Evolutionary conservation across 2,329 filamentous ascomycete species (phyloP).

Genomic region (Cadophora sp.): DNA sequence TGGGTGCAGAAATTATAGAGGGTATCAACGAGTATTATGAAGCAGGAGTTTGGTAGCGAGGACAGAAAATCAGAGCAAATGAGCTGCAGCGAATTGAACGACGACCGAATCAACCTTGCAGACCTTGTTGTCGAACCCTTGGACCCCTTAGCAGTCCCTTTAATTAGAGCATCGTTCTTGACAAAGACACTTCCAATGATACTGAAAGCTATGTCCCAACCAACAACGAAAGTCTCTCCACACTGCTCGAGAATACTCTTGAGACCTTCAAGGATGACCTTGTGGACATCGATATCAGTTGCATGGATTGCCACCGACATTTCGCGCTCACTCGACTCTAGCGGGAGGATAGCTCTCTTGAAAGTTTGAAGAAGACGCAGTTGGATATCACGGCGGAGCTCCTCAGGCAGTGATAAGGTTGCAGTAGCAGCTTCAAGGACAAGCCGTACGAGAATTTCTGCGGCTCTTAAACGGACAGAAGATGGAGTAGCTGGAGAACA

Average conservation of each 20-base stretch:
- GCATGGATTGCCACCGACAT: conserved; percentile 64
- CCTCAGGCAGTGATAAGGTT: conserved; percentile 59
- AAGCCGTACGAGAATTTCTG: conserved; percentile 67
- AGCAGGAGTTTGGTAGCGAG: conserved; percentile 73
- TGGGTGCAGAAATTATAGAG: conserved; percentile 90
- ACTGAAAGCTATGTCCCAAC: conserved; percentile 86
- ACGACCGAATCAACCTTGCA: conserved; percentile 78
- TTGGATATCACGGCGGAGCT: conserved; percentile 67
- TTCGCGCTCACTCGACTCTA: conserved; percentile 61
- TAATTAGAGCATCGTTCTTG: conserved; percentile 41
- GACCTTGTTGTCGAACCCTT: conserved; percentile 60
- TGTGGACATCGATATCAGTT: conserved; percentile 80
- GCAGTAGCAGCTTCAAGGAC: conserved; percentile 63
- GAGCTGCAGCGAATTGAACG: conserved; percentile 88
- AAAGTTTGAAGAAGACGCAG: conserved; percentile 73
- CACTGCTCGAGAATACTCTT: conserved; percentile 86
- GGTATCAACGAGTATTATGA: conserved; percentile 81
- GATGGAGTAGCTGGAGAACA: conserved; percentile 55
- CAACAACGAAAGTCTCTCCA: conserved; percentile 81
- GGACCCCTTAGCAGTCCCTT: conserved; percentile 29
- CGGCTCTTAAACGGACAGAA: conserved; percentile 64
- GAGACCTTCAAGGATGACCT: conserved; percentile 78
- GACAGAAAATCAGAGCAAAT: conserved; percentile 94
- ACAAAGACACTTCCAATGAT: conserved; percentile 85
- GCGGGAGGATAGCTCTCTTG: conserved; percentile 62